A percentile compares a stretch with the other conserved stretches of the same genome.
Conservation (phyloP, 495 filamentous ascomycete genomes). For the Ramalina peruviana region DNA sequence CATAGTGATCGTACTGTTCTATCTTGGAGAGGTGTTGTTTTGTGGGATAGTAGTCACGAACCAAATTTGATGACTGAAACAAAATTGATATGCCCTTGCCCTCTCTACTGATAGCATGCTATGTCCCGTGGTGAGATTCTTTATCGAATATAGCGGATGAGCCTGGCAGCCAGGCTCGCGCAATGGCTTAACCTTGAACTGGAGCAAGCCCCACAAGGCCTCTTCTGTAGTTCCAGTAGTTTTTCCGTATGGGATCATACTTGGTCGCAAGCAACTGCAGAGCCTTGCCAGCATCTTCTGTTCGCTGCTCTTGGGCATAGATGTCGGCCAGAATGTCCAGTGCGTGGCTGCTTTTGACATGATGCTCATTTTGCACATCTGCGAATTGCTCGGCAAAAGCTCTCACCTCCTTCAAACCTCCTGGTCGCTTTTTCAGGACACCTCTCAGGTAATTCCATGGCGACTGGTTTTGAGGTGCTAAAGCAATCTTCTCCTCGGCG, state of each 20-base stretch:
- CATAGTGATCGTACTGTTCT: no score
- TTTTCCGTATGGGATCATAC: slow-evolving; percentile 80
- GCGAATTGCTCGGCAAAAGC: slow-evolving; percentile 57
- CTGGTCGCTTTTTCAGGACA: slow-evolving; percentile 48
- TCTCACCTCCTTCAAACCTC: slow-evolving; percentile 42
- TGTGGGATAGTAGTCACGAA: no score
- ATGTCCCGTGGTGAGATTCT: no score
- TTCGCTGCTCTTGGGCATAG: slow-evolving; percentile 46
- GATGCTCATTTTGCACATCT: slow-evolving; percentile 22
- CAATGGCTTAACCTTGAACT: neutral
- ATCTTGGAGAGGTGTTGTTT: no score
- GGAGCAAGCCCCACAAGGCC: slow-evolving; percentile 22
- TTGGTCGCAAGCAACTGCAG: slow-evolving; percentile 62
- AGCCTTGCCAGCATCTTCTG: slow-evolving; percentile 45
- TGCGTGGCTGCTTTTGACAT: slow-evolving; percentile 68
- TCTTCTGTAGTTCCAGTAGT: slow-evolving; percentile 83
- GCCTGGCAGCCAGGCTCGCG: no score
- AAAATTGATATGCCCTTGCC: no score
- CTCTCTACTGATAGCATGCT: no score
- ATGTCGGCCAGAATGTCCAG: slow-evolving; percentile 80
- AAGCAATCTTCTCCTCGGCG: slow-evolving; percentile 50
- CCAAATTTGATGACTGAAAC: no score
- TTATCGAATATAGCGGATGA: neutral
- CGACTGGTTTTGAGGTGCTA: slow-evolving; percentile 85
- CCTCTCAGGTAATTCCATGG: slow-evolving; percentile 87